These are phyloP conservation scores for Tuber umbilicatum DNA, from an alignment of 495 filamentous ascomycete species.

Conservation along the genomic window DNA sequence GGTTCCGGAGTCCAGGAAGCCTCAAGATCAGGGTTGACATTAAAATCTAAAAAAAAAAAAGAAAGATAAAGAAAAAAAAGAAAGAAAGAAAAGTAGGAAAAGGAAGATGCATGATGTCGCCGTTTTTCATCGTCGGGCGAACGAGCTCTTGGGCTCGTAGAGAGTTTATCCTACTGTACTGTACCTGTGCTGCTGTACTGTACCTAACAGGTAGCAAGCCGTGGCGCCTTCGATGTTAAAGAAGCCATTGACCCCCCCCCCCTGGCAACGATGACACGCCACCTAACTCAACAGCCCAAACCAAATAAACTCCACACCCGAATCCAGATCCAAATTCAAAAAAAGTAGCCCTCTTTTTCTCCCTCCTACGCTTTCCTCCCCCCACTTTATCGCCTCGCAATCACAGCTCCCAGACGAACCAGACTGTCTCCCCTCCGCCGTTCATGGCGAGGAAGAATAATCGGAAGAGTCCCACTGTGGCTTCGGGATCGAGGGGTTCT, in stretches of 20 bases:
- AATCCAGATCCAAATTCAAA: neutral
- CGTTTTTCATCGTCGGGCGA: neutral
- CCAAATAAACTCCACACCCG: neutral
- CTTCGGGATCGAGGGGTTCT: slow-evolving; percentile 26
- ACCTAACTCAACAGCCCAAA: neutral
- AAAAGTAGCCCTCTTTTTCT: neutral
- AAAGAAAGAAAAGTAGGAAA: neutral
- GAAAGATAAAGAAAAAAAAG: neutral
- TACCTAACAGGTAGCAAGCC: neutral
- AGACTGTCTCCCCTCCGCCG: neutral
- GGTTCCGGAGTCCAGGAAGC: neutral
- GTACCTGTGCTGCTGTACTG: neutral
- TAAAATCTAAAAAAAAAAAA: neutral
- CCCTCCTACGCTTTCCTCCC: neutral
- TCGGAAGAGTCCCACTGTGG: slow-evolving; percentile 21
- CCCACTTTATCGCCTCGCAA: neutral
- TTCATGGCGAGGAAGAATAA: slow-evolving; percentile 37
- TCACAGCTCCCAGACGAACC: neutral
- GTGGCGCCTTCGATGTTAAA: neutral
- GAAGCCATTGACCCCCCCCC: neutral
- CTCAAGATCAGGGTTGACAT: neutral
- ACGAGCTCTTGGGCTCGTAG: neutral
- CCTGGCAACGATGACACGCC: neutral
- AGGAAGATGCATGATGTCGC: neutral
- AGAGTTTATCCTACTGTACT: neutral